Percentiles rank a stretch among this genome's conserved stretches.
Conservation (phyloP, 2,329 filamentous ascomycete genomes). For the Escovopsis sp. region DNA sequence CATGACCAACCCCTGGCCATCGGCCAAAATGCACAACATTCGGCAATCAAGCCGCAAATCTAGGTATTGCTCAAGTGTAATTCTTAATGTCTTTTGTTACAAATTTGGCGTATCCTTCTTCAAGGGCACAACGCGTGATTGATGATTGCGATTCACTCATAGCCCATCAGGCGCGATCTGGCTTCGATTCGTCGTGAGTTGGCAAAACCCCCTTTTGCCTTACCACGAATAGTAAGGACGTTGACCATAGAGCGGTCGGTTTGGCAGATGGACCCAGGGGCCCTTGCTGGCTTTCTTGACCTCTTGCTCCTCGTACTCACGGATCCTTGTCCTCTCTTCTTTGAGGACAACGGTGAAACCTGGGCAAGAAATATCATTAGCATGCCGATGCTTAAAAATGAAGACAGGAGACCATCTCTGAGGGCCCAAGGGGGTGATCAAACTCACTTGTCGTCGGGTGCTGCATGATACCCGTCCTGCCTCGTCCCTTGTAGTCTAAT, state of each 20-base stretch:
- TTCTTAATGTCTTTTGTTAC: too few species aligned
- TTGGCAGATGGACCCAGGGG: slow-evolving; percentile 78
- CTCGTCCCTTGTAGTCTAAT: slow-evolving; percentile 62
- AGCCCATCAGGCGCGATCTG: not conserved
- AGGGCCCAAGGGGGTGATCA: not conserved
- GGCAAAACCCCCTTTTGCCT: not conserved
- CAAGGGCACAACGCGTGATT: too few species aligned
- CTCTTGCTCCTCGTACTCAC: slow-evolving; percentile 63
- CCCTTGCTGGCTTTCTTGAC: slow-evolving; percentile 61
- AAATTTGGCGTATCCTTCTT: too few species aligned
- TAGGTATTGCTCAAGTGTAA: too few species aligned
- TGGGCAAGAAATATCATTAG: slow-evolving; percentile 16
- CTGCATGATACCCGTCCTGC: slow-evolving; percentile 50
- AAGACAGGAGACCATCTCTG: not conserved
- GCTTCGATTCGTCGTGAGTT: not conserved
- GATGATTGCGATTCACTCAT: not conserved
- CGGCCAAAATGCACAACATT: too few species aligned
- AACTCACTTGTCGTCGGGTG: slow-evolving; percentile 63
- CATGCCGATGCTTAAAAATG: not conserved
- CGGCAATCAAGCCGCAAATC: too few species aligned
- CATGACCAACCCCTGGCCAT: too few species aligned
- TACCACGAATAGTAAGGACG: slow-evolving; percentile 90
- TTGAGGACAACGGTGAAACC: slow-evolving; percentile 72
- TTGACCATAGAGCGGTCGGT: slow-evolving; percentile 71
- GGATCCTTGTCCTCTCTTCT: slow-evolving; percentile 80